phyloP scores from a whole-genome alignment of 257 asterid species.

The Nicotiana tomentosiformis region DNA sequence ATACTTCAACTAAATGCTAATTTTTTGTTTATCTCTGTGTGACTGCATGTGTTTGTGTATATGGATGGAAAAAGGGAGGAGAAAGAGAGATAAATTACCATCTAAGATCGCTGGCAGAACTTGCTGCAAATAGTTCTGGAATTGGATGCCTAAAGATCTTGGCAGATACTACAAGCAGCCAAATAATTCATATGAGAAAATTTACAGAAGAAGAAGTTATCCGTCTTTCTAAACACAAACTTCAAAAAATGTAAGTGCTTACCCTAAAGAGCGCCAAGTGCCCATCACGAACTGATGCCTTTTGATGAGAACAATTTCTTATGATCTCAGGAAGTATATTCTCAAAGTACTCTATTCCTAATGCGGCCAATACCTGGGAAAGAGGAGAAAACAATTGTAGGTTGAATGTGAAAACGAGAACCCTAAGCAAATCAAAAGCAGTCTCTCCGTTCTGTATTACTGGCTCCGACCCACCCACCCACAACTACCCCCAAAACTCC shows the following conservation, averaged over 20 bases:
- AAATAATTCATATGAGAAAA: neutral
- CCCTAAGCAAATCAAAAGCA: neutral
- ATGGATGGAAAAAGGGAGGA: neutral
- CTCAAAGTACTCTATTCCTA: conserved; percentile 83
- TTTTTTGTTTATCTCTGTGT: neutral
- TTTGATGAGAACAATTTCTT: conserved; percentile 81
- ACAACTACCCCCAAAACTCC: neutral
- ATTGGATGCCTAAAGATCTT: conserved; percentile 87
- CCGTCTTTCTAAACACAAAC: neutral
- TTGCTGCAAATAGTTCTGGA: conserved; percentile 96
- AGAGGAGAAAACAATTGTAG: conserved; percentile 9
- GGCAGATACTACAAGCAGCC: conserved; percentile 69
- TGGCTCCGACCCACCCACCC: neutral
- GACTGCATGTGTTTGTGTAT: neutral
- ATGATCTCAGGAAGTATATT: conserved; percentile 82
- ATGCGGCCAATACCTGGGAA: conserved; percentile 87
- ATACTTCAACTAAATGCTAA: neutral
- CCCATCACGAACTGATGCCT: conserved; percentile 96
- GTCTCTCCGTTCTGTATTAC: neutral
- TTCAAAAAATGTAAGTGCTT: conserved; percentile 6
- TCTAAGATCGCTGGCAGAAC: conserved; percentile 94
- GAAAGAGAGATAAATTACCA: conserved; percentile 34
- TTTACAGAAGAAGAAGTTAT: neutral
- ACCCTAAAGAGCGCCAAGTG: conserved; percentile 87
- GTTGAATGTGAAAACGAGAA: conserved; percentile 5